A percentile compares a stretch with the other conserved stretches of the same genome.
phyloP scores from a whole-genome alignment of 2,329 filamentous ascomycete species.

The Nothomitra cinnamomea region DNA sequence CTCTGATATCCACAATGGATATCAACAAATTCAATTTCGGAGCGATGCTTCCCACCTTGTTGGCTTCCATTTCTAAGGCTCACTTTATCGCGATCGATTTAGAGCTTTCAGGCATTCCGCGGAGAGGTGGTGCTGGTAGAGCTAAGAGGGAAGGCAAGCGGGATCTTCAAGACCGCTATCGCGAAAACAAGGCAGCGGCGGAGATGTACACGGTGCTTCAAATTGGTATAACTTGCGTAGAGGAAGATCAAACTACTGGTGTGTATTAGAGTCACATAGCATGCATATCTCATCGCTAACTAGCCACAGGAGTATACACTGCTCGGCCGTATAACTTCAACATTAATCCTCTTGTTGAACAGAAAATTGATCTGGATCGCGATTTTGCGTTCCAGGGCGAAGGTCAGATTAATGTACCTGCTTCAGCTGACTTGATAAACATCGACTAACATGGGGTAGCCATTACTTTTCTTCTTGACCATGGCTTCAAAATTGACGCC shows the following conservation, averaged over 20 bases:
- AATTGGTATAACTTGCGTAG: slow-evolving; percentile 48
- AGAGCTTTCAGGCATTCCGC: slow-evolving; percentile 46
- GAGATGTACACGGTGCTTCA: slow-evolving; percentile 48
- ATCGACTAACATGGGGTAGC: slow-evolving; percentile 25
- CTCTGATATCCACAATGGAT: slow-evolving; percentile 36
- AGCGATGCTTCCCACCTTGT: slow-evolving; percentile 34
- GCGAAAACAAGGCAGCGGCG: slow-evolving; percentile 41
- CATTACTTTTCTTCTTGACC: slow-evolving; percentile 40
- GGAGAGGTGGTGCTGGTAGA: slow-evolving; percentile 16
- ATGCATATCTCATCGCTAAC: too few relatives aligned
- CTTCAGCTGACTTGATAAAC: background rate
- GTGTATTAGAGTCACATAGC: slow-evolving; percentile 8
- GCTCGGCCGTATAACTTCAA: slow-evolving; percentile 48
- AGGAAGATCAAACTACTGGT: slow-evolving; percentile 35
- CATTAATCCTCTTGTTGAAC: slow-evolving; percentile 38
- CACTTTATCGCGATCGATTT: slow-evolving; percentile 48
- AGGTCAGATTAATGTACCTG: slow-evolving; percentile 19
- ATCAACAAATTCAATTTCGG: slow-evolving; percentile 33
- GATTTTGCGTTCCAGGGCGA: slow-evolving; percentile 40
- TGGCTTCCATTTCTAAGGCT: slow-evolving; percentile 39
- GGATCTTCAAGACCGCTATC: slow-evolving; percentile 42
- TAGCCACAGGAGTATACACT: slow-evolving; percentile 30
- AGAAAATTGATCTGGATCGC: slow-evolving; percentile 39
- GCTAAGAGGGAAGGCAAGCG: slow-evolving; percentile 26
- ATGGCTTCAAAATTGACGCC: slow-evolving; percentile 39